A percentile compares a stretch with the other conserved stretches of the same genome.
Conservation (phyloP, 192 early-diverging fungal genomes). For the Rhizophagus clarus region DNA sequence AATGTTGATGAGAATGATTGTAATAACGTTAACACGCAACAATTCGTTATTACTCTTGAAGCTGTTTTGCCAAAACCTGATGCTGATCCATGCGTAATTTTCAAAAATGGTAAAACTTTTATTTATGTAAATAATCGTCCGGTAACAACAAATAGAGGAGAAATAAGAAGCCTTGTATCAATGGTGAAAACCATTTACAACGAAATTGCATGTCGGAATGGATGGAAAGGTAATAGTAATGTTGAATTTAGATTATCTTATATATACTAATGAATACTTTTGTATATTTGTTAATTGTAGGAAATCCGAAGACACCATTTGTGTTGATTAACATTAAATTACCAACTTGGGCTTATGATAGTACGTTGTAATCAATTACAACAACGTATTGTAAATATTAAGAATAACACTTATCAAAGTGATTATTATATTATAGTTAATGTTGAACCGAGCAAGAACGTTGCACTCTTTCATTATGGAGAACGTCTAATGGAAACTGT, state of each 20-base stretch:
- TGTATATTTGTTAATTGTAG: not conserved
- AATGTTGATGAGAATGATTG: not conserved
- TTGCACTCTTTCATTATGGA: slow-evolving; percentile 35
- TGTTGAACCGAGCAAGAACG: slow-evolving; percentile 44
- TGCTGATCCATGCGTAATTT: slow-evolving; percentile 34
- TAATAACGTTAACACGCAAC: not conserved
- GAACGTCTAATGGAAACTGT: slow-evolving; percentile 30
- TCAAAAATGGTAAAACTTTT: slow-evolving; percentile 37
- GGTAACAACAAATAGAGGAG: slow-evolving; percentile 34
- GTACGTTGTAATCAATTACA: not conserved
- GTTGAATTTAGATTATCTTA: not conserved
- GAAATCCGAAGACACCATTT: slow-evolving; percentile 18
- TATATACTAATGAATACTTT: not conserved
- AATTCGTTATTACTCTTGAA: slow-evolving; percentile 13
- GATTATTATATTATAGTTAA: slow-evolving; percentile 31
- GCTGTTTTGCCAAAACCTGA: slow-evolving; percentile 31
- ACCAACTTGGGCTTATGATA: slow-evolving; percentile 27
- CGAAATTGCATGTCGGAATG: not conserved
- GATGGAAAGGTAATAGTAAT: not conserved
- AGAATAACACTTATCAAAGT: not conserved
- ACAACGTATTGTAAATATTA: not conserved
- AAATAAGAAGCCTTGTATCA: slow-evolving; percentile 37
- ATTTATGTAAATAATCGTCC: slow-evolving; percentile 45
- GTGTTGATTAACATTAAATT: slow-evolving; percentile 26
- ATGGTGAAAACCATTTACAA: slow-evolving; percentile 33